These are phyloP conservation scores for Lipomyces lipofer DNA, from an alignment of 805 yeast species.

Conservation along the genomic window DNA sequence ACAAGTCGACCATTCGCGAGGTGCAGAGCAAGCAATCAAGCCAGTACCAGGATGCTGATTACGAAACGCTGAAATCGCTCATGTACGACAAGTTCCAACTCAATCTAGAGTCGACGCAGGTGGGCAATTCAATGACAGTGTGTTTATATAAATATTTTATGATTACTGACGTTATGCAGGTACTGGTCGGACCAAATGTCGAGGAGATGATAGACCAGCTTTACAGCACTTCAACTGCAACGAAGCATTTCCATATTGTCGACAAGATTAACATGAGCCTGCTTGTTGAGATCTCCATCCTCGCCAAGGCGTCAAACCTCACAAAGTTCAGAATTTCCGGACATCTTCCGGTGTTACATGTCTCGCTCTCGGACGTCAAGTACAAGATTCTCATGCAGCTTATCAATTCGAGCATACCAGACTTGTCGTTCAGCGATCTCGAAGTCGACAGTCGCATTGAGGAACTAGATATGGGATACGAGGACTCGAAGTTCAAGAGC, in stretches of 20 bases:
- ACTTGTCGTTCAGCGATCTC: conserved; percentile 33
- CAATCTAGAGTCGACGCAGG: conserved; percentile 79
- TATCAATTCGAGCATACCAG: conserved; percentile 69
- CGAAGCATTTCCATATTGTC: conserved; percentile 61
- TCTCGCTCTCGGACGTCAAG: conserved; percentile 82
- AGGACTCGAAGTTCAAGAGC: neutral
- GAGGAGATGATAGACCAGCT: conserved; percentile 74
- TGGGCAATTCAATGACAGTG: conserved; percentile 35
- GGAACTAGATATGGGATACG: conserved; percentile 1
- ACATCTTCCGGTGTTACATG: conserved; percentile 67
- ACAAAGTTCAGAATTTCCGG: conserved; percentile 76
- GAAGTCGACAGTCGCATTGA: conserved; percentile 10
- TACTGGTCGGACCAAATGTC: conserved; percentile 76
- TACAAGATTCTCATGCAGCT: conserved; percentile 84
- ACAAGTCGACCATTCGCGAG: conserved; percentile 63
- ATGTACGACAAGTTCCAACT: conserved; percentile 89
- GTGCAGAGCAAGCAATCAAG: conserved; percentile 60
- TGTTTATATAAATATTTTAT: neutral
- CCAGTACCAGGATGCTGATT: conserved; percentile 63
- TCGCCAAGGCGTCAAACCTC: conserved; percentile 74
- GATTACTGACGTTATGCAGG: conserved; percentile 1
- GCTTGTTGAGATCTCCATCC: conserved; percentile 75
- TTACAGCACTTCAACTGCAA: conserved; percentile 42
- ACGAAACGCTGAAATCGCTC: conserved; percentile 69
- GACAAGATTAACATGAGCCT: conserved; percentile 76